Evolutionary conservation across 441 rosid species (phyloP), one percentile per base, ranked within the genome.

Genomic region (Gossypium armourianum): DNA sequence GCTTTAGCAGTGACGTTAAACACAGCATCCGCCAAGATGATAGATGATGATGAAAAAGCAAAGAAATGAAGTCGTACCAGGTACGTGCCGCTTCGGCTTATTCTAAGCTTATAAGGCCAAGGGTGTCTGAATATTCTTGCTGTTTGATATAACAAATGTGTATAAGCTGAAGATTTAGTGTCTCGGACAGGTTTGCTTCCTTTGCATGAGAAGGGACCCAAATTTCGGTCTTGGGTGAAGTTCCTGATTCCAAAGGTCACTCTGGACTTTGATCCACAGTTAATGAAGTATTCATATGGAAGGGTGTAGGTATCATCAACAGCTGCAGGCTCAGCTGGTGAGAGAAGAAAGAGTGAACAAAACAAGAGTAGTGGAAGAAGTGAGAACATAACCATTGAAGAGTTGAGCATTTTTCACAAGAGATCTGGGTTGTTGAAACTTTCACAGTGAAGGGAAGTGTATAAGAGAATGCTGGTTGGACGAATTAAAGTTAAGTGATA

Each of bases 1-100:
- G 28, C 28, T 36, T 16, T 26, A 13, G 26, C 52, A 4, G 55
- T 17, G 52, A 43, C 54, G 20, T 78, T 58, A 23, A 86, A 86
- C 69, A 29, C 16, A 16, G 92, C 87, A n/a, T 75, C 45, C 45
- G 75, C 72, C 52, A 82, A 71, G 53, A 78, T 69, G 43, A 12
- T 40, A 24, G 28, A 24, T 4, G 69, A 81, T 24, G 87, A 10
- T n/a, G 70, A 23, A 7, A 59, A 59, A 50, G 19, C 72, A 62
- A 70, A 82, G 80, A 87, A 86, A 50, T 86, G 92, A 75, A 87
- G 74, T 10, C 88, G 88, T 75, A 86, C 82, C 77, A 87, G n/a
- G 49, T 77, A 76, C 49, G 70, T 74, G 49, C 83, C 82, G 0
- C 28, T 56, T 36, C 1, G 19, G 67, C 49, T 74, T 72, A 84